phyloP scores from a whole-genome alignment of 768 basidiomycete genomes.

The Kwoniella sp. region DNA sequence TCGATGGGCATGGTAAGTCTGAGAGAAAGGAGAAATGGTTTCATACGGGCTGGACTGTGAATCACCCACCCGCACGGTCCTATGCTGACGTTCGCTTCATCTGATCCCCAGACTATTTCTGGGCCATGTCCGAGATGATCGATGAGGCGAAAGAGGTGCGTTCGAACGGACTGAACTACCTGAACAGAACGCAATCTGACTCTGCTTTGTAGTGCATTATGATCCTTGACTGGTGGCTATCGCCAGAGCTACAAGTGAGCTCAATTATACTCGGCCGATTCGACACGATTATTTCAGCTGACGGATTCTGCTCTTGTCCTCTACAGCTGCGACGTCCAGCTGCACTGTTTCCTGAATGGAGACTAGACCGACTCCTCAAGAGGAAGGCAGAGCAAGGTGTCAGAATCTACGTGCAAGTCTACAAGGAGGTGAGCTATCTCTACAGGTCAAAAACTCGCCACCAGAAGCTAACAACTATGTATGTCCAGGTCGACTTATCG shows the following conservation, averaged over 20 bases:
- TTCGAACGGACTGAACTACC: not conserved
- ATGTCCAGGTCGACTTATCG: slow-evolving; percentile 73
- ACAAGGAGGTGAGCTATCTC: slow-evolving; percentile 73
- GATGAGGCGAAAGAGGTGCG: slow-evolving; percentile 62
- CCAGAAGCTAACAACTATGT: not conserved
- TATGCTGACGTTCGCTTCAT: not conserved
- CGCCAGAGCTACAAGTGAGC: slow-evolving; percentile 73
- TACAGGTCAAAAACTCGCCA: not conserved
- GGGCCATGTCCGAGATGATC: slow-evolving; percentile 88
- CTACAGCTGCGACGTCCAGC: slow-evolving; percentile 81
- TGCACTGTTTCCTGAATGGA: slow-evolving; percentile 79
- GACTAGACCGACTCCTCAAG: slow-evolving; percentile 80
- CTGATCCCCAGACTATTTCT: slow-evolving; percentile 77
- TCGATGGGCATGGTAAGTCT: slow-evolving; percentile 73
- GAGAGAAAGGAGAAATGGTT: not conserved
- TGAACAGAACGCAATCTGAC: not conserved
- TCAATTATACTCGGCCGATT: not conserved
- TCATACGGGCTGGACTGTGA: no score
- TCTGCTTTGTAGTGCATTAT: slow-evolving; percentile 64
- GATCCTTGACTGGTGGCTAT: slow-evolving; percentile 80
- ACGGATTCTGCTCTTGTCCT: not conserved
- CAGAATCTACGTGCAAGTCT: slow-evolving; percentile 85
- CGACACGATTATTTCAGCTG: not conserved
- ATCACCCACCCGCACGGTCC: no score
- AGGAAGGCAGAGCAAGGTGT: slow-evolving; percentile 92